Evolutionary conservation across 2,329 filamentous ascomycete species (phyloP).

Genomic region (Alternaria sp.): DNA sequence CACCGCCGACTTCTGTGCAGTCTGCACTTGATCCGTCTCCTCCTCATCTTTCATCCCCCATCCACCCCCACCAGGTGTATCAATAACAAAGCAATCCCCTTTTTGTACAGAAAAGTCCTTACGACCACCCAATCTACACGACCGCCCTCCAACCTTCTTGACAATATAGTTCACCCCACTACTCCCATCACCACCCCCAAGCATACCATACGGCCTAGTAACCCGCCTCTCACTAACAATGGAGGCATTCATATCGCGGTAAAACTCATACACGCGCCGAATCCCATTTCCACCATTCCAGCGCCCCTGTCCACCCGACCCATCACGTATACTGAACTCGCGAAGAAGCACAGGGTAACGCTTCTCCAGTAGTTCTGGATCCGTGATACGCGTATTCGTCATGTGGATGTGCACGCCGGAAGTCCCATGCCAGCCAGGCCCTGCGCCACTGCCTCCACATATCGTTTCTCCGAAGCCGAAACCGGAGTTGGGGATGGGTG

Average conservation of each 20-base stretch:
- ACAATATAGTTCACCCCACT: constrained; percentile 36
- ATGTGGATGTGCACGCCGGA: constrained; percentile 45
- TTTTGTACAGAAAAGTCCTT: constrained; percentile 13
- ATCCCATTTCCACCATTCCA: constrained; percentile 42
- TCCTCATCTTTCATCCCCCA: constrained; percentile 7
- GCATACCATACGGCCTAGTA: constrained; percentile 42
- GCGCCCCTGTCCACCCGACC: constrained; percentile 36
- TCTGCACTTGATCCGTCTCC: not conserved
- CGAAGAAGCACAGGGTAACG: constrained; percentile 45
- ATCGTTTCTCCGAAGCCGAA: constrained; percentile 49
- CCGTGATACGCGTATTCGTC: constrained; percentile 49
- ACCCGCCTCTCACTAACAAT: constrained; percentile 44
- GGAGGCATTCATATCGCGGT: constrained; percentile 30
- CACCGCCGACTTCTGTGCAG: not conserved
- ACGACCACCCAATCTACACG: constrained; percentile 13
- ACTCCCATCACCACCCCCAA: constrained; percentile 34
- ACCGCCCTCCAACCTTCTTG: constrained; percentile 19
- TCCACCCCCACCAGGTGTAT: constrained; percentile 21
- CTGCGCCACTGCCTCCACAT: constrained; percentile 45
- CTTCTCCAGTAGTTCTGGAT: constrained; percentile 45
- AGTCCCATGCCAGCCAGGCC: constrained; percentile 39
- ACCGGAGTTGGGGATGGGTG: constrained; percentile 21
- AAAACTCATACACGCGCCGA: constrained; percentile 39
- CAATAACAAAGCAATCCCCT: constrained; percentile 21
- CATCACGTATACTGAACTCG: constrained; percentile 39